Conservation (phyloP, 208 protist species). For the Lotmaria passim region DNA sequence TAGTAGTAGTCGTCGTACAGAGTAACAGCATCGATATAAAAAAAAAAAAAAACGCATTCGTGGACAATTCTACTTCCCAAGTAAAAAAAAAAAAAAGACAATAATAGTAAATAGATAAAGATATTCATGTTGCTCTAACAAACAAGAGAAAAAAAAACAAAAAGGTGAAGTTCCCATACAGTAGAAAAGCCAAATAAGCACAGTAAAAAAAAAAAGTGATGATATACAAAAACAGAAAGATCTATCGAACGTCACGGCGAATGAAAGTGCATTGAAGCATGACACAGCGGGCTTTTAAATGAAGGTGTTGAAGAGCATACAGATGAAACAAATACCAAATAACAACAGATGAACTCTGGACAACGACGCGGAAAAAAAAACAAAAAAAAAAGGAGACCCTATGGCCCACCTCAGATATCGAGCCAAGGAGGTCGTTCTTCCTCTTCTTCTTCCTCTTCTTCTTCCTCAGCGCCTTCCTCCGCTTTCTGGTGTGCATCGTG, state of each 20-base stretch:
- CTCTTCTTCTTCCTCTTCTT: not conserved
- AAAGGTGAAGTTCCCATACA: not conserved
- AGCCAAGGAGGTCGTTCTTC: conserved; percentile 15
- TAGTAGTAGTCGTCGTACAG: no score
- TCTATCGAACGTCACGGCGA: not conserved
- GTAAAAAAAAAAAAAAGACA: no score
- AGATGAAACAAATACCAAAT: no score
- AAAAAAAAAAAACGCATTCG: no score
- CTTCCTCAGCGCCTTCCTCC: not conserved
- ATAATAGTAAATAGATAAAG: no score
- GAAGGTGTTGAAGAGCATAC: no score
- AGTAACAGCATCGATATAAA: no score
- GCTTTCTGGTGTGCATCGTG: not conserved
- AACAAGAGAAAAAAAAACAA: not conserved
- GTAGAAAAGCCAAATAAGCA: not conserved
- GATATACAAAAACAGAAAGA: conserved; percentile 12
- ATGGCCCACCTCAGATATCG: not conserved
- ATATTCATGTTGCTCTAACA: no score
- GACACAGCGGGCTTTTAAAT: no score
- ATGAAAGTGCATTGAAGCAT: no score
- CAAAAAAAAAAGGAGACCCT: not conserved
- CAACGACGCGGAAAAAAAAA: not conserved
- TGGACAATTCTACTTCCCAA: no score
- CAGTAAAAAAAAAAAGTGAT: not conserved
- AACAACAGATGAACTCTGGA: no score